Evolutionary conservation across 2,329 filamentous ascomycete genomes (phyloP).

Genomic region (Cordyceps cateniannulata): DNA sequence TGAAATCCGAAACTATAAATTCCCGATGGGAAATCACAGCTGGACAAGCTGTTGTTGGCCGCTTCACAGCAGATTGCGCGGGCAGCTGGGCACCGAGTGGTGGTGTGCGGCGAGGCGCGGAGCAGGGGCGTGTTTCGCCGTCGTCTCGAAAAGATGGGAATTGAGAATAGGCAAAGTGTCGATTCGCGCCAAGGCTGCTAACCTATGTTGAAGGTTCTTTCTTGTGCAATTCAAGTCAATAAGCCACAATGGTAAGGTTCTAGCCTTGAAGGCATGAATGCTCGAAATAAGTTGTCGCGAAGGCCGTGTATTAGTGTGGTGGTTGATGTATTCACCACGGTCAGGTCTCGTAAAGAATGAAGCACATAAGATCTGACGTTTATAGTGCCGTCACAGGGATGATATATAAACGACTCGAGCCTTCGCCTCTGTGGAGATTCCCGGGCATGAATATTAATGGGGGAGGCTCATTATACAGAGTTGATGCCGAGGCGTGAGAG

Average conservation of each 20-base stretch:
- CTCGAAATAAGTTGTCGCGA: not conserved
- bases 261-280: constrained; percentile 1
- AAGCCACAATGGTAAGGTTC: constrained; percentile 1
- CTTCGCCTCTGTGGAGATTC: constrained; percentile 5
- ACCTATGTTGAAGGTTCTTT: not conserved
- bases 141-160: constrained; percentile 11
- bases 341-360: not conserved
- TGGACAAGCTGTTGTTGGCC: not conserved
- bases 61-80: not conserved
- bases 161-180: not conserved
- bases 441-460: constrained; percentile 12
- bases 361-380: constrained; percentile 14
- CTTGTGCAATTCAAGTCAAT: not conserved
- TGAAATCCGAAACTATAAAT: constrained; percentile 4
- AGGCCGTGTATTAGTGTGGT: not conserved
- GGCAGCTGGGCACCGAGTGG: not conserved
- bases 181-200: constrained; percentile 1
- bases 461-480: constrained; percentile 11
- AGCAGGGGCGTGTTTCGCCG: constrained; percentile 12
- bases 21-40: constrained; percentile 1
- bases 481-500: constrained; percentile 10
- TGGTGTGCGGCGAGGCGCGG: constrained; percentile 8
- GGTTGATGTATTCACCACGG: not conserved
- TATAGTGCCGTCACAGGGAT: constrained; percentile 11
- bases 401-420: constrained; percentile 13